Evolutionary conservation across 768 basidiomycete genomes (phyloP).

Genomic region (Sistotremastrum suecicum): DNA sequence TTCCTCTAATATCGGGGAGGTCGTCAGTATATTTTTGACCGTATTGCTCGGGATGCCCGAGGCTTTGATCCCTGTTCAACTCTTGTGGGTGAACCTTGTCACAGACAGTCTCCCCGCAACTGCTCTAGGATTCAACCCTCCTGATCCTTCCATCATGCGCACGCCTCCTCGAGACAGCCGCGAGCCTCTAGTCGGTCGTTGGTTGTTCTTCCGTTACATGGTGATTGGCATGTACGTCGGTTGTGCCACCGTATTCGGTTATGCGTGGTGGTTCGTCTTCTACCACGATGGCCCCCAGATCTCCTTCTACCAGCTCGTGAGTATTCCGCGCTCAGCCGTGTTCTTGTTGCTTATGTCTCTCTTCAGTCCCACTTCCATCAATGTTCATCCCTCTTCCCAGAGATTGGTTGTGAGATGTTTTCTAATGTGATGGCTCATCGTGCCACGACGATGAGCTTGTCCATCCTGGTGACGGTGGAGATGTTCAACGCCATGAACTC

Average conservation of each 20-base stretch:
- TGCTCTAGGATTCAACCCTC: conserved; percentile 94
- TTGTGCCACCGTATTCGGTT: conserved; percentile 88
- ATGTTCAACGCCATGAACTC: conserved; percentile 99
- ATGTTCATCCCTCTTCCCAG: conserved; percentile 68
- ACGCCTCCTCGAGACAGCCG: conserved; percentile 81
- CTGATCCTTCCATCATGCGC: conserved; percentile 94
- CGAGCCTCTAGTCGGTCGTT: conserved; percentile 82
- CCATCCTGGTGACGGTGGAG: conserved; percentile 89
- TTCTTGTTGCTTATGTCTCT: conserved; percentile 3
- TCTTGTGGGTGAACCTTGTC: conserved; percentile 97
- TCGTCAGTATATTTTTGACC: conserved; percentile 93
- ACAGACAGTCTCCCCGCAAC: conserved; percentile 95
- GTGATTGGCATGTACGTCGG: conserved; percentile 91
- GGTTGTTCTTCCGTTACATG: conserved; percentile 95
- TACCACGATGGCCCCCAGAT: conserved; percentile 88
- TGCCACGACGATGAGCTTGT: conserved; percentile 93
- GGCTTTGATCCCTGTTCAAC: conserved; percentile 92
- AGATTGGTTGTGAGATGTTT: conserved; percentile 95
- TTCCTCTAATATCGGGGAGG: conserved; percentile 96
- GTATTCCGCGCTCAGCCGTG: conserved; percentile 16
- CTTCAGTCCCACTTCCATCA: conserved; percentile 92
- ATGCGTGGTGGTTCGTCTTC: conserved; percentile 98
- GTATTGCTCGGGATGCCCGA: conserved; percentile 99
- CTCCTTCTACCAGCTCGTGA: conserved; percentile 79
- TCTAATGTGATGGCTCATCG: conserved; percentile 70